phyloP scores from a whole-genome alignment of 2,329 filamentous ascomycete species.

The Diaporthe sp. region DNA sequence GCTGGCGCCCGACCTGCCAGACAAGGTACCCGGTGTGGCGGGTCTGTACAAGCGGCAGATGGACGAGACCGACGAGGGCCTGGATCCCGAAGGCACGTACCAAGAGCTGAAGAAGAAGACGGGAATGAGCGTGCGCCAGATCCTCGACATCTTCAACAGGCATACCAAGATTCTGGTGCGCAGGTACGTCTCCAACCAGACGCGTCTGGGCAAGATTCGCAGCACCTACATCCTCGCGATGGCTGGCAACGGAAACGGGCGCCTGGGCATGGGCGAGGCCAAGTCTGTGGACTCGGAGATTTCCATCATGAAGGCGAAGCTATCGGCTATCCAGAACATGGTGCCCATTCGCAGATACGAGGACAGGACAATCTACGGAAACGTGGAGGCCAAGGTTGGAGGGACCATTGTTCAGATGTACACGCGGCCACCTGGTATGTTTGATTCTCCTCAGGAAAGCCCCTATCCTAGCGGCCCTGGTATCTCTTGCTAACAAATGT shows the following conservation, averaged over 20 bases:
- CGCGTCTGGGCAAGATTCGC: slow-evolving; percentile 92
- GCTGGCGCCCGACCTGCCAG: slow-evolving; percentile 63
- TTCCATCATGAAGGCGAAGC: slow-evolving; percentile 78
- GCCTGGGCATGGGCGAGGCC: slow-evolving; percentile 89
- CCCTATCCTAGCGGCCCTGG: not conserved
- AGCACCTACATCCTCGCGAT: slow-evolving; percentile 82
- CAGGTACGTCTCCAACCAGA: slow-evolving; percentile 89
- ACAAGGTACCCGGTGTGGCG: slow-evolving; percentile 64
- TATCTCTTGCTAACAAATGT: slow-evolving; percentile 22
- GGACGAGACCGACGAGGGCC: slow-evolving; percentile 63
- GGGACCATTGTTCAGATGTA: slow-evolving; percentile 88
- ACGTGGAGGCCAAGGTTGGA: slow-evolving; percentile 85
- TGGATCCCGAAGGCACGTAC: slow-evolving; percentile 64
- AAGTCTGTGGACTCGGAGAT: slow-evolving; percentile 83
- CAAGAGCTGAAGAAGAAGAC: slow-evolving; percentile 67
- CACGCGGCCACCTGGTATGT: slow-evolving; percentile 87
- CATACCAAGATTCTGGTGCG: slow-evolving; percentile 79
- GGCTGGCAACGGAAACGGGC: slow-evolving; percentile 87
- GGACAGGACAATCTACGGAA: slow-evolving; percentile 89
- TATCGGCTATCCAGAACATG: slow-evolving; percentile 92
- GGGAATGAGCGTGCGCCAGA: slow-evolving; percentile 65
- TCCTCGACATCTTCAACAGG: slow-evolving; percentile 58
- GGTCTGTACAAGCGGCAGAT: slow-evolving; percentile 62
- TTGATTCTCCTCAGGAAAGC: not conserved
- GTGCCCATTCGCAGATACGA: slow-evolving; percentile 93